A percentile compares a stretch with the other conserved stretches of the same genome.
Evolutionary conservation across 1,284 basidiomycete genomes (phyloP).

Genomic region (Ustilago tritici): DNA sequence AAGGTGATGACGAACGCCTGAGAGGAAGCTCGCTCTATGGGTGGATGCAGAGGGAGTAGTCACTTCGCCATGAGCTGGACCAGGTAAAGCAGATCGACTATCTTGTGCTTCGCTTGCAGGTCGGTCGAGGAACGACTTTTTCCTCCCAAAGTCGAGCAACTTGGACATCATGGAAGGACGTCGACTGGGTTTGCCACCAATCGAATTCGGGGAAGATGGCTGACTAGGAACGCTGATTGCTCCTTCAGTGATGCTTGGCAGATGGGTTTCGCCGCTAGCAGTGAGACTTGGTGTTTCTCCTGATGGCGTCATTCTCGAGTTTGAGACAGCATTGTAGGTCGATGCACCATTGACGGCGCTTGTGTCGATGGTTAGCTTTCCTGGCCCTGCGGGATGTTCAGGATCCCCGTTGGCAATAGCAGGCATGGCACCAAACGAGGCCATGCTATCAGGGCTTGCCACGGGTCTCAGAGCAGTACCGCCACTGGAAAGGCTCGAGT

Average conservation of each 20-base stretch:
- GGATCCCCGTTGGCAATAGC: slow-evolving; percentile 18
- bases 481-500: slow-evolving; percentile 27
- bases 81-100: slow-evolving; percentile 14
- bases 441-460: slow-evolving; percentile 32
- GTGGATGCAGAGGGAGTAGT: slow-evolving; percentile 5
- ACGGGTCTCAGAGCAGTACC: slow-evolving; percentile 22
- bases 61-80: slow-evolving; percentile 20
- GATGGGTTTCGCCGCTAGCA: slow-evolving; percentile 19
- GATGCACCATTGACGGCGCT: not conserved
- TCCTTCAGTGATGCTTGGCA: slow-evolving; percentile 37
- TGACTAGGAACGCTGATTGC: slow-evolving; percentile 22
- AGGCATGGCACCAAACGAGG: slow-evolving; percentile 26
- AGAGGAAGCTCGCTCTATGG: slow-evolving; percentile 25
- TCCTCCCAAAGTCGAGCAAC: slow-evolving; percentile 45
- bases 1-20: slow-evolving; percentile 23
- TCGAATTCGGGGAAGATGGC: slow-evolving; percentile 15
- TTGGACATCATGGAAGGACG: slow-evolving; percentile 53
- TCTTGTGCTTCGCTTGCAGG: slow-evolving; percentile 19
- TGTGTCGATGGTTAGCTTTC: slow-evolving; percentile 15
- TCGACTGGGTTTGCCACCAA: slow-evolving; percentile 14
- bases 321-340: not conserved
- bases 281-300: slow-evolving; percentile 10
- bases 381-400: slow-evolving; percentile 21
- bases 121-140: slow-evolving; percentile 42
- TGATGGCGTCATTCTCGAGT: slow-evolving; percentile 4